Percentiles rank a stretch among this genome's conserved stretches.
These are phyloP conservation scores for Anacardium occidentale DNA, from an alignment of 345 rosid species.

Conservation along the genomic window DNA sequence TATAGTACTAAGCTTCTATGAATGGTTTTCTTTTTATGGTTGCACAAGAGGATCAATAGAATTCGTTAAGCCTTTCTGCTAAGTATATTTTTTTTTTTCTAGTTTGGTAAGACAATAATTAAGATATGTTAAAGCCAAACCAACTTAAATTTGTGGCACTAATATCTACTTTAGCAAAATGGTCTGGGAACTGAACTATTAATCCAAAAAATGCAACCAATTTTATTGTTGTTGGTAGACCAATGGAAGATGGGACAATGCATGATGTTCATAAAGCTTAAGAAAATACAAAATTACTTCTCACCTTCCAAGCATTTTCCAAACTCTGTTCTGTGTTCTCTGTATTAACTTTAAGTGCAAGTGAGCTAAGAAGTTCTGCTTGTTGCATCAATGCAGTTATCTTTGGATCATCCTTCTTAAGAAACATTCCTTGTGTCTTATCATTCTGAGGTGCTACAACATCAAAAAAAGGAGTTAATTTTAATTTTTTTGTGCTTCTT, in stretches of 20 bases:
- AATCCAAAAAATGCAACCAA: not conserved
- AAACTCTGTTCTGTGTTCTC: slow-evolving; percentile 83
- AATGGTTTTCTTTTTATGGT: not conserved
- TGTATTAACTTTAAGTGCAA: slow-evolving; percentile 64
- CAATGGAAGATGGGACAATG: not conserved
- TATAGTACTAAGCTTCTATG: not conserved
- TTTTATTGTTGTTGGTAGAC: not conserved
- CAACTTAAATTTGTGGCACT: not conserved
- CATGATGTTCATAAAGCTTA: not conserved
- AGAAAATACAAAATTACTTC: slow-evolving; percentile 10
- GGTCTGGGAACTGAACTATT: not conserved
- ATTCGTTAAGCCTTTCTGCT: not conserved
- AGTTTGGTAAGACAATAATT: not conserved
- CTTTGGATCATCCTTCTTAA: slow-evolving; percentile 83
- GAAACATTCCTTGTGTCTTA: slow-evolving; percentile 52
- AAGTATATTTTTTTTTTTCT: no score
- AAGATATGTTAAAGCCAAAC: not conserved
- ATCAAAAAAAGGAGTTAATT: slow-evolving; percentile 17
- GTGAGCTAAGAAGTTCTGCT: slow-evolving; percentile 84
- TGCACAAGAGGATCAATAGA: not conserved
- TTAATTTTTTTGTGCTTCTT: slow-evolving; percentile 1
- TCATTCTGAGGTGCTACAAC: slow-evolving; percentile 44
- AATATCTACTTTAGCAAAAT: not conserved
- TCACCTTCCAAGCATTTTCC: slow-evolving; percentile 96
- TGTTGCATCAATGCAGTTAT: slow-evolving; percentile 78